Evolutionary conservation across 805 yeast species (phyloP).

Genomic region (Candida nitratophila): DNA sequence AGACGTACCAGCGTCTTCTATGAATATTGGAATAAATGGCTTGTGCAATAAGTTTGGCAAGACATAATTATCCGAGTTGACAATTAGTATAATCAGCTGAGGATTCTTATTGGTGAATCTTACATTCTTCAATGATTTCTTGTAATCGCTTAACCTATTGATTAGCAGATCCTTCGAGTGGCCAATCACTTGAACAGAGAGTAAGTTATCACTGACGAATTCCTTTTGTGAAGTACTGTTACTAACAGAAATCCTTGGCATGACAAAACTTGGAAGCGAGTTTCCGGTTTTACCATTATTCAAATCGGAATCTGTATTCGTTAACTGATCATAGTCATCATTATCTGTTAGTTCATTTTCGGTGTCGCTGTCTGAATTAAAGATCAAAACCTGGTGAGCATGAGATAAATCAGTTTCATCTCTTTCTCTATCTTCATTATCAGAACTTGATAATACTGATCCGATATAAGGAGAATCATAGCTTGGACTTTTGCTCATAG

Average conservation of each 20-base stretch:
- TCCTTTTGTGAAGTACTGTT: not conserved
- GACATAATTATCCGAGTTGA: constrained; percentile 21
- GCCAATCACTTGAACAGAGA: constrained; percentile 22
- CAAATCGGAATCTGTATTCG: not conserved
- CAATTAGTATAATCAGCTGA: constrained; percentile 20
- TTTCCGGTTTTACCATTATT: not conserved
- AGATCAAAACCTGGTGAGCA: constrained; percentile 14
- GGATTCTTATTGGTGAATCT: constrained; percentile 19
- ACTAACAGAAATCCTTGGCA: constrained; percentile 28
- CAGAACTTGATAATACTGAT: constrained; percentile 27
- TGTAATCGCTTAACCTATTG: constrained; percentile 18
- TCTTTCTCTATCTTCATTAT: constrained; percentile 8
- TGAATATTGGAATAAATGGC: constrained; percentile 25
- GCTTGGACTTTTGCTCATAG: not conserved
- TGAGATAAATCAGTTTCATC: not conserved
- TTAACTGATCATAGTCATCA: constrained; percentile 10
- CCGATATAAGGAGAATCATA: constrained; percentile 17
- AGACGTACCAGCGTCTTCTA: constrained; percentile 2
- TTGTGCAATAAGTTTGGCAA: constrained; percentile 20
- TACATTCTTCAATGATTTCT: constrained; percentile 22
- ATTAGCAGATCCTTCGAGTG: constrained; percentile 11
- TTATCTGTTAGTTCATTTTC: constrained; percentile 11
- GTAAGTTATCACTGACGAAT: not conserved
- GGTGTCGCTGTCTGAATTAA: constrained; percentile 17
- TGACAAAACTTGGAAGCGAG: constrained; percentile 27